Percentiles rank a stretch among this genome's conserved stretches.
phyloP scores from a whole-genome alignment of 176 grass and related monocot genomes.

The Phragmites australis region DNA sequence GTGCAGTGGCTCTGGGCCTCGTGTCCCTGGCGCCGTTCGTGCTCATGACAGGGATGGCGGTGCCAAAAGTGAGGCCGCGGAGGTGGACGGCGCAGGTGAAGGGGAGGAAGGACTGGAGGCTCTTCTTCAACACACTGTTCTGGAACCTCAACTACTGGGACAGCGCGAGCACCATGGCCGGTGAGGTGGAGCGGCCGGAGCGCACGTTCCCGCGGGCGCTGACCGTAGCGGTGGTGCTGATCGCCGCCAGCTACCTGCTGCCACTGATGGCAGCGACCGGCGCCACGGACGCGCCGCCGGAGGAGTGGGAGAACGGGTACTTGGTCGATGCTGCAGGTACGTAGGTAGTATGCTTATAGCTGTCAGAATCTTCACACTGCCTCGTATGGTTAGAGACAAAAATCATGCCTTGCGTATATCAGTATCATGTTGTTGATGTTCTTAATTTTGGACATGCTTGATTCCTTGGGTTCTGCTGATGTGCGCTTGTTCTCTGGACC shows the following conservation, averaged over 20 bases:
- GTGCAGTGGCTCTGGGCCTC: slow-evolving; percentile 40
- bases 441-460: too few species aligned
- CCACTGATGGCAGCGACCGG: slow-evolving; percentile 48
- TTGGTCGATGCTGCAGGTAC: slow-evolving; percentile 41
- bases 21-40: slow-evolving; percentile 48
- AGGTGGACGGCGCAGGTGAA: slow-evolving; percentile 32
- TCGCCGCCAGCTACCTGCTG: slow-evolving; percentile 39
- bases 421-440: neutral
- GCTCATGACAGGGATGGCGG: slow-evolving; percentile 40
- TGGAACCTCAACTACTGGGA: slow-evolving; percentile 70
- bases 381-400: neutral
- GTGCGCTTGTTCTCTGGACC: neutral
- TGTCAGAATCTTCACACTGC: neutral
- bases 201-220: slow-evolving; percentile 48
- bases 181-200: slow-evolving; percentile 53
- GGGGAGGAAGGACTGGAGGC: slow-evolving; percentile 42
- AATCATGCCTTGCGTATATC: neutral
- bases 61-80: slow-evolving; percentile 29
- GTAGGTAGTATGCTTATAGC: neutral
- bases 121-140: slow-evolving; percentile 62
- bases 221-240: slow-evolving; percentile 31
- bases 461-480: neutral
- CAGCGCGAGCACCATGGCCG: slow-evolving; percentile 51
- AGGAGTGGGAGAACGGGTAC: slow-evolving; percentile 49
- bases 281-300: slow-evolving; percentile 38